These are phyloP conservation scores for Epichloe hybrida DNA, from an alignment of 2,329 filamentous ascomycete species.

Conservation along the genomic window DNA sequence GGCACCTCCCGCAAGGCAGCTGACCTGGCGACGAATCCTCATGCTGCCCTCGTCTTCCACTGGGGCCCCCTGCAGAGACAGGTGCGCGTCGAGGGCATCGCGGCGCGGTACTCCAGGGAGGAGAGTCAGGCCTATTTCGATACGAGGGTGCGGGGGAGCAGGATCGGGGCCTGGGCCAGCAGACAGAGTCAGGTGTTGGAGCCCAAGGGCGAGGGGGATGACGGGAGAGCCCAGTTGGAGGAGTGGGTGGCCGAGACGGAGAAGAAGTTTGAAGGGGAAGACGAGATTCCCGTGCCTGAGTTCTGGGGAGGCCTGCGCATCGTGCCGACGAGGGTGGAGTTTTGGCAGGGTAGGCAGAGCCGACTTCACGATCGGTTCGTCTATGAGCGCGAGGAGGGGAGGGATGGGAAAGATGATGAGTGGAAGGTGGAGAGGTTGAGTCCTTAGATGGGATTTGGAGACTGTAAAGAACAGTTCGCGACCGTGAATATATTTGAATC, in stretches of 20 bases:
- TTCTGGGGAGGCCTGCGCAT: conserved; percentile 92
- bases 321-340: conserved; percentile 77
- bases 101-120: conserved; percentile 50
- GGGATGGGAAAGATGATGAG: conserved; percentile 17
- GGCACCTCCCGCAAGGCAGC: conserved; percentile 57
- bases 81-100: conserved; percentile 72
- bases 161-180: conserved; percentile 89
- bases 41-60: conserved; percentile 78
- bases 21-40: conserved; percentile 60
- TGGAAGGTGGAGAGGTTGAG: conserved; percentile 65
- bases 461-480: neutral
- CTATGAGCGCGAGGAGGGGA: conserved; percentile 50
- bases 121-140: conserved; percentile 64
- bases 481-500: no score
- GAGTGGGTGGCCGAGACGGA: conserved; percentile 65
- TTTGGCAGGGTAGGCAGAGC: conserved; percentile 88
- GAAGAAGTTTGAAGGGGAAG: conserved; percentile 56
- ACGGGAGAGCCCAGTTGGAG: conserved; percentile 63
- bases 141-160: conserved; percentile 59
- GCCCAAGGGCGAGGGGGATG: conserved; percentile 35
- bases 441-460: conserved; percentile 31
- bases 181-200: conserved; percentile 67
- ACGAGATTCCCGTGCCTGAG: conserved; percentile 76
- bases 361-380: conserved; percentile 87
- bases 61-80: conserved; percentile 81